These are phyloP conservation scores for Sugiyamaella chiloensis DNA, from an alignment of 805 yeast genomes.

Conservation along the genomic window DNA sequence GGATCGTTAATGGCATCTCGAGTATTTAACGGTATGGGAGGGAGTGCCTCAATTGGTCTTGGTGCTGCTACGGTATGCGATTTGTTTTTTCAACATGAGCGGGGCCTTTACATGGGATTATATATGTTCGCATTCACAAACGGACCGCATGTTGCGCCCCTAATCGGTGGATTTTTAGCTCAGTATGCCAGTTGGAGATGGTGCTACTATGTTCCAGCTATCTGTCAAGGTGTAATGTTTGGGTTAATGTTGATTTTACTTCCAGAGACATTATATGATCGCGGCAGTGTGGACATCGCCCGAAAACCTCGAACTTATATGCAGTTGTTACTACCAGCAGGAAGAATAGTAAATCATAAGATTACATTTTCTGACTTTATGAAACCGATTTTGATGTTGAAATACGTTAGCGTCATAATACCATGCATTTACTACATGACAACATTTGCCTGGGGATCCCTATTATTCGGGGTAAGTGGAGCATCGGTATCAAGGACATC, in stretches of 20 bases:
- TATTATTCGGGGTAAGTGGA: constrained; percentile 8
- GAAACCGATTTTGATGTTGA: constrained; percentile 7
- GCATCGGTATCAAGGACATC: background rate
- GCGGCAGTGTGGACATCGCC: background rate
- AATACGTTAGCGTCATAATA: background rate
- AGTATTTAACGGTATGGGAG: constrained; percentile 47
- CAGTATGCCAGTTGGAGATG: constrained; percentile 66
- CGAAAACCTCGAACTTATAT: background rate
- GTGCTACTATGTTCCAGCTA: constrained; percentile 27
- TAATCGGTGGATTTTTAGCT: constrained; percentile 52
- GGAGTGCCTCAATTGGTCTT: constrained; percentile 45
- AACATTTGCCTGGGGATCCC: constrained; percentile 7
- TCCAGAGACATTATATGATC: constrained; percentile 6
- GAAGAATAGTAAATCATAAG: background rate
- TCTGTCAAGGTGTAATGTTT: constrained; percentile 1
- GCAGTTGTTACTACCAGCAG: background rate
- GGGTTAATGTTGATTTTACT: constrained; percentile 1
- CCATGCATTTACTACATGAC: constrained; percentile 10
- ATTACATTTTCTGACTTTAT: constrained; percentile 3
- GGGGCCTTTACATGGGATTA: constrained; percentile 44
- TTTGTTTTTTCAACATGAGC: constrained; percentile 37
- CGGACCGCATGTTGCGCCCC: constrained; percentile 50
- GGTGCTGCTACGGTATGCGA: constrained; percentile 53
- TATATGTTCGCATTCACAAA: constrained; percentile 49
- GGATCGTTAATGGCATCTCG: constrained; percentile 40